Conservation (phyloP, 768 basidiomycete species). For the Naematelia encephala region DNA sequence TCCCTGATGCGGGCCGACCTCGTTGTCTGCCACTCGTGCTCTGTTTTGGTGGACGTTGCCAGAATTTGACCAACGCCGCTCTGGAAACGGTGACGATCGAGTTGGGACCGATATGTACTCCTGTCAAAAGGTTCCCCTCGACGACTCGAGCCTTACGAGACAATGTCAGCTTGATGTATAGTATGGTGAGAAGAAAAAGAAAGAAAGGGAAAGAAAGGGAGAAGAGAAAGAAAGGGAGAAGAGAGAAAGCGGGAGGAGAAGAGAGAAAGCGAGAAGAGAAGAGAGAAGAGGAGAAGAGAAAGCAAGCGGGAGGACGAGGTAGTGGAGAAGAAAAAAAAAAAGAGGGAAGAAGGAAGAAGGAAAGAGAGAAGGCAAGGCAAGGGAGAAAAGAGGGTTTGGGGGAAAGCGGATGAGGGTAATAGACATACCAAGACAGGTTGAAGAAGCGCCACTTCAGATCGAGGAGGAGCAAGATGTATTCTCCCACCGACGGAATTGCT, state of each 20-base stretch:
- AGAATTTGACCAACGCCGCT: slow-evolving; percentile 72
- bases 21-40: slow-evolving; percentile 1
- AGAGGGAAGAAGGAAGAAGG: neutral
- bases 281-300: neutral
- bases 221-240: neutral
- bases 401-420: neutral
- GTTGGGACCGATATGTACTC: slow-evolving; percentile 71
- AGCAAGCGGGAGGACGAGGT: neutral
- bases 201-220: neutral
- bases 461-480: slow-evolving; percentile 83
- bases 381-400: neutral
- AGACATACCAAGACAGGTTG: slow-evolving; percentile 78
- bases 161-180: neutral
- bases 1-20: neutral
- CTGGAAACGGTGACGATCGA: slow-evolving; percentile 76
- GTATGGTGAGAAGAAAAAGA: neutral
- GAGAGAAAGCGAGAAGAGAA: neutral
- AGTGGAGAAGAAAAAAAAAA: neutral
- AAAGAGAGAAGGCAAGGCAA: neutral
- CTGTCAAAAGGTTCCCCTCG: slow-evolving; percentile 73
- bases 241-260: neutral
- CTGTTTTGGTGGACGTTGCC: slow-evolving; percentile 53
- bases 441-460: slow-evolving; percentile 82
- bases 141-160: slow-evolving; percentile 67
- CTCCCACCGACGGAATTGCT: slow-evolving; percentile 52